Percentiles rank a stretch among this genome's conserved stretches.
Conservation (phyloP, 352 stramenopile species). For the Globisporangium orthogonon region DNA sequence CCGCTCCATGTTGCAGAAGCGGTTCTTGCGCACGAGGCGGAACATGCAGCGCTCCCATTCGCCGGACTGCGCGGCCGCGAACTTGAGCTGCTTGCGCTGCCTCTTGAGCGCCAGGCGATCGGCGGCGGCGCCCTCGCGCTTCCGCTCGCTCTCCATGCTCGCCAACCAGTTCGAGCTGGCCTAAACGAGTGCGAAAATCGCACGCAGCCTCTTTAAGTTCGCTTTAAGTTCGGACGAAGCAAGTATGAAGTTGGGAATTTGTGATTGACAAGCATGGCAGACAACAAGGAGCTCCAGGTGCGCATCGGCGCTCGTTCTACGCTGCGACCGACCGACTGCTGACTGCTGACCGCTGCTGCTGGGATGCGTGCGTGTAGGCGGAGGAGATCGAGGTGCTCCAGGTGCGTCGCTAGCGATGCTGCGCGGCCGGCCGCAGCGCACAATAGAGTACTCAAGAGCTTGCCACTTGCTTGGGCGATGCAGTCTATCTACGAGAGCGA, state of each 20-base stretch:
- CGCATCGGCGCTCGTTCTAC: neutral
- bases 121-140: slow-evolving; percentile 12
- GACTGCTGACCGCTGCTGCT: neutral
- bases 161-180: neutral
- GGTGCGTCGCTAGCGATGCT: slow-evolving; percentile 18
- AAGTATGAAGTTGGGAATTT: neutral
- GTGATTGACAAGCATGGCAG: slow-evolving; percentile 14
- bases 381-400: slow-evolving; percentile 76
- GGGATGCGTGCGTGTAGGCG: slow-evolving; percentile 20
- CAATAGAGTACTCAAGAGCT: neutral
- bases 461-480: neutral
- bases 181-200: no score
- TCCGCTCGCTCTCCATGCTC: slow-evolving; percentile 17
- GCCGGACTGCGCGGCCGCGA: slow-evolving; percentile 29
- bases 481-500: slow-evolving; percentile 79
- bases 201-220: neutral
- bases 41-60: slow-evolving; percentile 82
- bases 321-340: neutral
- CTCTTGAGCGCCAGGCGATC: slow-evolving; percentile 22
- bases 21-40: slow-evolving; percentile 69
- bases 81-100: slow-evolving; percentile 66
- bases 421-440: neutral
- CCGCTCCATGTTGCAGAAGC: slow-evolving; percentile 77
- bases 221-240: neutral
- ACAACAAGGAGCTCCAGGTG: slow-evolving; percentile 57